These are phyloP conservation scores for Paramyrothecium roridum DNA, from an alignment of 2,329 filamentous ascomycete species.

Conservation along the genomic window DNA sequence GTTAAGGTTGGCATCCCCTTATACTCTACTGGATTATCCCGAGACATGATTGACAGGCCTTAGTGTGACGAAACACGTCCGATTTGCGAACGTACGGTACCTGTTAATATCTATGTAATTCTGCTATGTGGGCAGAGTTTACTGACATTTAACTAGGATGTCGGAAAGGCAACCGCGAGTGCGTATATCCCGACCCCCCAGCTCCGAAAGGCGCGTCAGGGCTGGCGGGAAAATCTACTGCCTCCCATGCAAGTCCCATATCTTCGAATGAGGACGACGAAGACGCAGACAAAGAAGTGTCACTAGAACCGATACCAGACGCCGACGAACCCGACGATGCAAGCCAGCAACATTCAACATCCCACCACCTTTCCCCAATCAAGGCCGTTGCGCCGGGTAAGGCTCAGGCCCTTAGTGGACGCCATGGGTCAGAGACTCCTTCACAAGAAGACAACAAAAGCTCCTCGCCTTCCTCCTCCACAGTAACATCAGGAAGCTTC, in stretches of 20 bases:
- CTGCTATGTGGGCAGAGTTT: neutral
- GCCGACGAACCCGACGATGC: slow-evolving; percentile 46
- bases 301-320: slow-evolving; percentile 52
- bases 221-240: slow-evolving; percentile 12
- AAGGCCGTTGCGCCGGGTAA: slow-evolving; percentile 36
- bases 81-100: slow-evolving; percentile 69
- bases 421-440: slow-evolving; percentile 50
- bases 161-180: slow-evolving; percentile 86
- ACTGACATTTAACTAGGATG: slow-evolving; percentile 59
- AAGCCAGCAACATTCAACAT: slow-evolving; percentile 10
- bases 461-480: slow-evolving; percentile 51
- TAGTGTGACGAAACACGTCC: slow-evolving; percentile 91
- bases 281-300: slow-evolving; percentile 36
- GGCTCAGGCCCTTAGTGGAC: slow-evolving; percentile 29
- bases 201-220: slow-evolving; percentile 32
- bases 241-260: slow-evolving; percentile 44
- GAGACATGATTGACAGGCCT: slow-evolving; percentile 9
- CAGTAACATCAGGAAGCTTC: slow-evolving; percentile 27
- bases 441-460: slow-evolving; percentile 49
- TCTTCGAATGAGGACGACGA: slow-evolving; percentile 53
- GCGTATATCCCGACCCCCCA: slow-evolving; percentile 77
- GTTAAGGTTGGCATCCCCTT: slow-evolving; percentile 60
- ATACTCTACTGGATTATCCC: neutral
- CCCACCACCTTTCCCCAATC: slow-evolving; percentile 15
- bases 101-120: slow-evolving; percentile 1